A percentile compares a stretch with the other conserved stretches of the same genome.
Evolutionary conservation across 352 stramenopile species (phyloP).

Genomic region (Pythium insidiosum): DNA sequence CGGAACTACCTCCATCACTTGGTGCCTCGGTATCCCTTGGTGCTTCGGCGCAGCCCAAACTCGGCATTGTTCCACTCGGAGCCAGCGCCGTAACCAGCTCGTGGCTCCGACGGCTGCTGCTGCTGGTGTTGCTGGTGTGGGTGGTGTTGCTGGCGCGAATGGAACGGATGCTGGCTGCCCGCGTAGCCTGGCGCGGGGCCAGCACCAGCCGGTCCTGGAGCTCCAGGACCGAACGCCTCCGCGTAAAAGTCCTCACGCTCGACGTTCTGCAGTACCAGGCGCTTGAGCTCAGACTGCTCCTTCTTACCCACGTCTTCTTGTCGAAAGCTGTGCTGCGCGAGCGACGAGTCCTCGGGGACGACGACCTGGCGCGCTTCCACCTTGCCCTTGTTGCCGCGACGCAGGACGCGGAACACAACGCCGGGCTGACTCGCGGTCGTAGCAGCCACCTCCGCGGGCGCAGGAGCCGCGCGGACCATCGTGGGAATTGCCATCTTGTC

Average conservation of each 20-base stretch:
- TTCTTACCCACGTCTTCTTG: conserved; percentile 83
- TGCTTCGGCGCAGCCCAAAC: too few relatives aligned
- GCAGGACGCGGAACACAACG: conserved; percentile 92
- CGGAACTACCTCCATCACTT: too few relatives aligned
- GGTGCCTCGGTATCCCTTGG: too few relatives aligned
- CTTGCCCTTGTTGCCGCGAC: conserved; percentile 96
- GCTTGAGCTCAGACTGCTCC: conserved; percentile 84
- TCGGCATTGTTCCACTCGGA: conserved; percentile 83
- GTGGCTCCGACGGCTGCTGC: conserved; percentile 18
- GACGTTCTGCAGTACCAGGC: conserved; percentile 79
- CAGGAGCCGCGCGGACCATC: conserved; percentile 47
- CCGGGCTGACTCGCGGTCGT: conserved; percentile 20
- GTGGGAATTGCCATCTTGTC: conserved; percentile 88
- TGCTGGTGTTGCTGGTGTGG: conserved; percentile 14
- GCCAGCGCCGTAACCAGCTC: conserved; percentile 49
- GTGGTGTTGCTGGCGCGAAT: conserved; percentile 3
- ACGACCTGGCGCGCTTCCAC: conserved; percentile 91
- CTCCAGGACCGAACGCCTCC: conserved; percentile 7
- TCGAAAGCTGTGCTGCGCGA: conserved; percentile 87
- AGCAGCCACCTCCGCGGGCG: conserved; percentile 4
- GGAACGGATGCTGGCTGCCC: conserved; percentile 1
- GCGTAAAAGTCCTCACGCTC: conserved; percentile 73
- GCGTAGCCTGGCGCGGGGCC: background rate
- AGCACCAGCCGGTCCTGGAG: conserved; percentile 1
- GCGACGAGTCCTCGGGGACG: conserved; percentile 89